Evolutionary conservation across 108 stramenopile species (phyloP), one percentile per base, ranked within the genome.

Genomic region (Nitzschia sp.): DNA sequence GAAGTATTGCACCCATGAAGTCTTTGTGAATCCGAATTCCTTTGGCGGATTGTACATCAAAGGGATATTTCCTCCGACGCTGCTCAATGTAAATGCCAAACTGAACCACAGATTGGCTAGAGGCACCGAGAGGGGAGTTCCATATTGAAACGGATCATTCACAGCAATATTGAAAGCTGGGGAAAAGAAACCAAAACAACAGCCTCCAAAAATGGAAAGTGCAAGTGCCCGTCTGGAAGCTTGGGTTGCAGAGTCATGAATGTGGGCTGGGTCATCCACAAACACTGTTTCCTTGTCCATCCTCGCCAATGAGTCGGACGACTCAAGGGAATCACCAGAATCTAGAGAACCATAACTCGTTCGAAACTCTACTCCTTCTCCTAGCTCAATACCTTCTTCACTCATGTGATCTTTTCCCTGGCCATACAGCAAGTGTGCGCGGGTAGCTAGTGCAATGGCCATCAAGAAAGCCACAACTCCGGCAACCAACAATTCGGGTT

Each of bases 161-260:
- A 82, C 77, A 12, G 81, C 81, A 50, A 82, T 66, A 54, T 82
- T 82, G 58, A 82, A 82, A 2, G 73, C 63, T 14, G 81, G 81
- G 14, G 69, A 71, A 68, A 78, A 82, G 54, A 78, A 77, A 19
- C 81, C 81, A 63, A 82, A 70, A 56, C 67, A 77, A n/a, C 73
- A 25, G 10, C 80, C 80, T 29, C 76, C 76, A 12, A 51, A 10
- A 25, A 78, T 55, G 15, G 80, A 71, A 10, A 80, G 51, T 7
- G 59, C 22, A 15, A 80, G 21, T 22, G 70, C 80, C 53, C 11
- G 25, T 46, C 34, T 40, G 8, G 65, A 52, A 48, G 34, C 22
- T 25, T 58, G 57, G 10, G 39, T 48, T 10, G 21, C 26, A 9
- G 42, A 38, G 26, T 43, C 20, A 29, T 65, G 48, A 7, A 65